Conservation (phyloP, 495 filamentous ascomycete genomes). For the Amorphotheca resinae region DNA sequence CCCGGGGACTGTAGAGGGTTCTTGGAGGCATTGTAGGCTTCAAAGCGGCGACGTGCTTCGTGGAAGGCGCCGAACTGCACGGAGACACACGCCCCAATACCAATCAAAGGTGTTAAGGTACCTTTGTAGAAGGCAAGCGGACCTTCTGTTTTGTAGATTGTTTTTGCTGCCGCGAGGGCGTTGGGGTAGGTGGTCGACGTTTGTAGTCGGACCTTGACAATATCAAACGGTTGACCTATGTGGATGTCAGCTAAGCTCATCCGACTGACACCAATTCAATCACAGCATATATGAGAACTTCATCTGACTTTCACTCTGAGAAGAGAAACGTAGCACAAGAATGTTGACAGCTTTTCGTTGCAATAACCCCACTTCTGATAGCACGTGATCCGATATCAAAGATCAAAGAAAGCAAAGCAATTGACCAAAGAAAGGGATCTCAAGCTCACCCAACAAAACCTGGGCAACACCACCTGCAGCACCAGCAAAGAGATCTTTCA, state of each 20-base stretch:
- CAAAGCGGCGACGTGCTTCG: constrained; percentile 74
- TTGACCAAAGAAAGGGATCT: too few relatives aligned
- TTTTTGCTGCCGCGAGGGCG: constrained; percentile 64
- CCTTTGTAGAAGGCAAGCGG: constrained; percentile 94
- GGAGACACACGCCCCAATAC: constrained; percentile 94
- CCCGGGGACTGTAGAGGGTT: constrained; percentile 26
- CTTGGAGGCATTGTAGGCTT: constrained; percentile 50
- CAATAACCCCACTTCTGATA: too few relatives aligned
- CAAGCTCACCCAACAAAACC: constrained; percentile 73
- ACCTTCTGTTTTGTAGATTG: constrained; percentile 83
- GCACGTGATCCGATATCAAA: constrained; percentile 1
- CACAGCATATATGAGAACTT: neutral
- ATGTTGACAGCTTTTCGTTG: too few relatives aligned
- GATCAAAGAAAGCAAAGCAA: neutral
- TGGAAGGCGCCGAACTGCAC: constrained; percentile 98
- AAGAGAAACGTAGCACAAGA: constrained; percentile 9
- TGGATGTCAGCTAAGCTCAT: constrained; percentile 9
- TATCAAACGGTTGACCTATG: constrained; percentile 93
- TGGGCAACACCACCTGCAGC: constrained; percentile 89
- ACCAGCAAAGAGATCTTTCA: constrained; percentile 87
- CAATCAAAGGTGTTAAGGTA: constrained; percentile 87
- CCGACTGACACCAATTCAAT: neutral
- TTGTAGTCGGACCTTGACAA: constrained; percentile 94
- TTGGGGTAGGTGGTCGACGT: constrained; percentile 69
- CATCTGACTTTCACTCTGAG: too few relatives aligned